phyloP scores from a whole-genome alignment of 2,329 filamentous ascomycete species.

The Xylariaceae sp. region DNA sequence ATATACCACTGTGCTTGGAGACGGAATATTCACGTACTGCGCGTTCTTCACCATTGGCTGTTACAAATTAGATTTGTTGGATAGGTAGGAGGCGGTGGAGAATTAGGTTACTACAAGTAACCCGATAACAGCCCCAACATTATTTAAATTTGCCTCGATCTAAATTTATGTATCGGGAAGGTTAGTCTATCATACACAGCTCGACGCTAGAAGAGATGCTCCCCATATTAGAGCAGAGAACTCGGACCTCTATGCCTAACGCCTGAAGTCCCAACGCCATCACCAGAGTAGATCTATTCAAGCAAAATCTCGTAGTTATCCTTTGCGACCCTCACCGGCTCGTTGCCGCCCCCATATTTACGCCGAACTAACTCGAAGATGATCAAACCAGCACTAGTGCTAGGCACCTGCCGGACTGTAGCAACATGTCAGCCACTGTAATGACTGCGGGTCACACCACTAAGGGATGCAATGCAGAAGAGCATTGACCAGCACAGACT shows the following conservation, averaged over 20 bases:
- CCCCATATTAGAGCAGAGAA: conserved; percentile 13
- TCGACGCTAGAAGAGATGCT: conserved; percentile 1
- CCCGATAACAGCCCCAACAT: too few species aligned
- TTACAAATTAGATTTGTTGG: too few species aligned
- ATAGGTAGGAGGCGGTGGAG: too few species aligned
- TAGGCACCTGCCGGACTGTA: conserved; percentile 68
- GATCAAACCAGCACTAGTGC: conserved; percentile 75
- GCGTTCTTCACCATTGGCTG: too few species aligned
- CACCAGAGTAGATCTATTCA: conserved; percentile 34
- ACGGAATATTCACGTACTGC: too few species aligned
- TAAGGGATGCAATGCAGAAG: not conserved
- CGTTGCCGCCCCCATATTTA: conserved; percentile 68
- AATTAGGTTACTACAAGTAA: too few species aligned
- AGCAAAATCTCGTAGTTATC: conserved; percentile 75
- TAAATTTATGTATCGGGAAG: too few species aligned
- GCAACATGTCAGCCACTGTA: not conserved
- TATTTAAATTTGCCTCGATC: too few species aligned
- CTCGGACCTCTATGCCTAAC: conserved; percentile 3
- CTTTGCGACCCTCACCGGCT: conserved; percentile 65
- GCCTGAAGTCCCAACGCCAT: not conserved
- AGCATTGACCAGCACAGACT: not conserved
- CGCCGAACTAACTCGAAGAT: conserved; percentile 77
- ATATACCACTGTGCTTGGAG: too few species aligned
- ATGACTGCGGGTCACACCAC: not conserved
- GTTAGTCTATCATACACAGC: not conserved